Conservation (phyloP, 345 rosid genomes). For the Boechera stricta region DNA sequence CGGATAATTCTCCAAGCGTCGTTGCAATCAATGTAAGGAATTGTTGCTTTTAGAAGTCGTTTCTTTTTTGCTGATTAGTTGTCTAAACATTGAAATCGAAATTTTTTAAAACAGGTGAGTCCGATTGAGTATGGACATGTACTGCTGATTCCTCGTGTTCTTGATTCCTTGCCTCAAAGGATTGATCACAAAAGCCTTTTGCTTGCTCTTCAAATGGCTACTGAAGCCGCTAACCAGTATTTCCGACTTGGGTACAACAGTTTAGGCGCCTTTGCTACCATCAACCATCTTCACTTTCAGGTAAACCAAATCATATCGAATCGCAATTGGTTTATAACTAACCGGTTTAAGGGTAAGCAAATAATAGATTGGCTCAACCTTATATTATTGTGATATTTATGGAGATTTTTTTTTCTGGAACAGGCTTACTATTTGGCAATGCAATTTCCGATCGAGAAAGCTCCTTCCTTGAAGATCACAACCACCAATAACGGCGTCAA, state of each 20-base stretch:
- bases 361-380: neutral
- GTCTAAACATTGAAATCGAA: neutral
- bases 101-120: conserved; percentile 67
- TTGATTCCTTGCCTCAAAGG: conserved; percentile 95
- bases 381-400: neutral
- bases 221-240: conserved; percentile 78
- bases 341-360: neutral
- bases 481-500: conserved; percentile 57
- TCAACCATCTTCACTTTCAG: conserved; percentile 99
- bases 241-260: conserved; percentile 97
- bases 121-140: conserved; percentile 99
- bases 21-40: conserved; percentile 88
- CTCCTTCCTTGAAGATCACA: conserved; percentile 60
- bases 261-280: conserved; percentile 97
- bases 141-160: conserved; percentile 78
- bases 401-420: neutral
- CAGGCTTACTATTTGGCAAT: conserved; percentile 88
- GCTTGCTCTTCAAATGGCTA: conserved; percentile 86
- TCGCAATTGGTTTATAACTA: neutral
- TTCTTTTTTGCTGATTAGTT: neutral
- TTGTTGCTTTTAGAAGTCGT: neutral
- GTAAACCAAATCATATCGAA: conserved; percentile 40
- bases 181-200: conserved; percentile 82
- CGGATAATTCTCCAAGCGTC: conserved; percentile 76
- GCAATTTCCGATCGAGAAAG: conserved; percentile 90